These are phyloP conservation scores for Lecanosticta acicola DNA, from an alignment of 2,329 filamentous ascomycete species.

Conservation along the genomic window DNA sequence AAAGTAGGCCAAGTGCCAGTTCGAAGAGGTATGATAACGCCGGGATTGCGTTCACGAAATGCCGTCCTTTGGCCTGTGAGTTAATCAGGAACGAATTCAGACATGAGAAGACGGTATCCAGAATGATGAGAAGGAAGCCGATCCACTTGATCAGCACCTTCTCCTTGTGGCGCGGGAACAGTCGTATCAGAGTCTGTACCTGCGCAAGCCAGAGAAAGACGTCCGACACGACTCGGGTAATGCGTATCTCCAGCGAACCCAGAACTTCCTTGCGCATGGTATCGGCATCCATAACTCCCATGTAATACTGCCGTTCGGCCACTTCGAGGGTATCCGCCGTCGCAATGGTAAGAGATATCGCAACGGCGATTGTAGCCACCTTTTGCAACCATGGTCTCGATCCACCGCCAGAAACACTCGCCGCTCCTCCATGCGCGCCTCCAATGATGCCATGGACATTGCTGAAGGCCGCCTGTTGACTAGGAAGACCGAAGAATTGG, in stretches of 20 bases:
- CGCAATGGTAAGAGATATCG: slow-evolving; percentile 85
- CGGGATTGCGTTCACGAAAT: slow-evolving; percentile 84
- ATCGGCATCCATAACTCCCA: slow-evolving; percentile 72
- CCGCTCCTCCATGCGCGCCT: slow-evolving; percentile 58
- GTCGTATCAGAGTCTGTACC: slow-evolving; percentile 88
- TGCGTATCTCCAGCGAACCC: slow-evolving; percentile 76
- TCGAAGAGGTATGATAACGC: slow-evolving; percentile 89
- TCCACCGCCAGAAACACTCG: slow-evolving; percentile 74
- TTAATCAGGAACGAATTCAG: slow-evolving; percentile 76
- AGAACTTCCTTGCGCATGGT: slow-evolving; percentile 73
- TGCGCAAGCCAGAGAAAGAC: slow-evolving; percentile 97
- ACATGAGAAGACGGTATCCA: slow-evolving; percentile 85
- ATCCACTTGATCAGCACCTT: slow-evolving; percentile 99
- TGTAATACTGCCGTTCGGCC: slow-evolving; percentile 72
- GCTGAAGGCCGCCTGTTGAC: slow-evolving; percentile 37
- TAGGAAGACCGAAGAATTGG: slow-evolving; percentile 73
- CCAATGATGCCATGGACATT: slow-evolving; percentile 81
- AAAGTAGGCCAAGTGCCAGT: slow-evolving; percentile 76
- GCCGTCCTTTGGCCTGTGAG: slow-evolving; percentile 54
- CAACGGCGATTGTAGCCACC: slow-evolving; percentile 57
- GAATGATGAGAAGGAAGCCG: slow-evolving; percentile 83
- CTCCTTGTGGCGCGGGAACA: slow-evolving; percentile 94
- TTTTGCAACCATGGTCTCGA: slow-evolving; percentile 89
- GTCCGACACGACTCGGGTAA: slow-evolving; percentile 88
- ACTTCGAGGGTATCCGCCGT: slow-evolving; percentile 86